phyloP scores from a whole-genome alignment of 2,329 filamentous ascomycete genomes.

The Talaromyces sp. region DNA sequence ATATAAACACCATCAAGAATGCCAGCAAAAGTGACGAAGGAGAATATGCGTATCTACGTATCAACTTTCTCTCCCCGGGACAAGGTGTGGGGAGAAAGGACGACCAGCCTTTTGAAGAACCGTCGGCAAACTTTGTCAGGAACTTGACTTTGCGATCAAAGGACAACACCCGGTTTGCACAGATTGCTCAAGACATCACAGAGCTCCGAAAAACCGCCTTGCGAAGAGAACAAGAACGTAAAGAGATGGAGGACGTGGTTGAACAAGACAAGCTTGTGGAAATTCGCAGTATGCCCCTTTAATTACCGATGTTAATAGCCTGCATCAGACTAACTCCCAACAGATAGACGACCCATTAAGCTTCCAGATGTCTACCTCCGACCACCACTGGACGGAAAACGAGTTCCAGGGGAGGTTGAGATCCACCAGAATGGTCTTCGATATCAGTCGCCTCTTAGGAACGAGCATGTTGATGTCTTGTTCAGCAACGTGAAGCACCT shows the following conservation, averaged over 20 bases:
- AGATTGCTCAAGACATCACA: slow-evolving; percentile 88
- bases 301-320: slow-evolving; percentile 1
- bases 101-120: slow-evolving; percentile 96
- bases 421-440: slow-evolving; percentile 99
- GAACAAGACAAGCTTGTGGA: slow-evolving; percentile 97
- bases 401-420: slow-evolving; percentile 90
- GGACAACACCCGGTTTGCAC: slow-evolving; percentile 80
- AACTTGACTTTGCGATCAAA: slow-evolving; percentile 93
- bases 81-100: slow-evolving; percentile 97
- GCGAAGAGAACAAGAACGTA: slow-evolving; percentile 96
- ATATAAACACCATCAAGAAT: slow-evolving; percentile 98
- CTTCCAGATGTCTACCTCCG: slow-evolving; percentile 94
- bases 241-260: slow-evolving; percentile 98
- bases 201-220: slow-evolving; percentile 91
- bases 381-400: slow-evolving; percentile 92
- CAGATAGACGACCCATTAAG: slow-evolving; percentile 81
- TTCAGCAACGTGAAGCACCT: slow-evolving; percentile 98
- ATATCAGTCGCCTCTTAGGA: slow-evolving; percentile 77
- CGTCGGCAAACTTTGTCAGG: slow-evolving; percentile 89
- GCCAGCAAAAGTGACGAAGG: slow-evolving; percentile 96
- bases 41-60: slow-evolving; percentile 86
- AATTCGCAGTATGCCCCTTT: slow-evolving; percentile 68
- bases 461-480: slow-evolving; percentile 84
- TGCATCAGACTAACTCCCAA: slow-evolving; percentile 38
- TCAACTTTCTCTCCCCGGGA: slow-evolving; percentile 95